A percentile compares a stretch with the other conserved stretches of the same genome.
These are phyloP conservation scores for Akanthomyces uredinophilus DNA, from an alignment of 2,329 filamentous ascomycete species.

Conservation along the genomic window DNA sequence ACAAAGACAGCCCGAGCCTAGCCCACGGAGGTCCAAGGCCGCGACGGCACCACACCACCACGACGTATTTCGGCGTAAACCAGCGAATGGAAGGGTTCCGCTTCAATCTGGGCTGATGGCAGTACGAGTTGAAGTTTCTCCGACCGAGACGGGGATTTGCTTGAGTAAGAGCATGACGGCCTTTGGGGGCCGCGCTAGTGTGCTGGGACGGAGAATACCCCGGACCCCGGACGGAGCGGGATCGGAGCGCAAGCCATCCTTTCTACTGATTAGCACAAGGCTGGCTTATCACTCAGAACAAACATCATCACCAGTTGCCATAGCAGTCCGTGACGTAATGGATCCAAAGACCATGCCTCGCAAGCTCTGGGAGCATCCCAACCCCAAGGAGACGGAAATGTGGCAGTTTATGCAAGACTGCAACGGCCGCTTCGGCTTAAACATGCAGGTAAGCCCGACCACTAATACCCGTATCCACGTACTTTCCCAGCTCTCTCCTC, in stretches of 20 bases:
- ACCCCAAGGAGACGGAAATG: conserved; percentile 58
- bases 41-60: not conserved
- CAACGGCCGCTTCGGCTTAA: conserved; percentile 52
- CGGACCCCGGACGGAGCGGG: conserved; percentile 9
- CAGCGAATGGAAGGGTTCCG: not conserved
- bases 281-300: not conserved
- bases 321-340: conserved; percentile 21
- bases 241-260: not conserved
- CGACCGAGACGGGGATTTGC: not conserved
- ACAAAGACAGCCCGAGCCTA: not conserved
- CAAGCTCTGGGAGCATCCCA: conserved; percentile 64
- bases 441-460: conserved; percentile 47
- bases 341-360: conserved; percentile 39
- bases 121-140: not conserved
- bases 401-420: conserved; percentile 61
- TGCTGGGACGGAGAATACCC: not conserved
- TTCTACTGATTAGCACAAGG: too few relatives aligned
- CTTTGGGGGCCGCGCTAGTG: not conserved
- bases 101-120: not conserved
- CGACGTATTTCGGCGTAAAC: too few relatives aligned
- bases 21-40: not conserved
- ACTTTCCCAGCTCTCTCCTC: not conserved
- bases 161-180: not conserved
- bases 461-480: too few relatives aligned
- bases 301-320: not conserved